Evolutionary conservation across 2,329 filamentous ascomycete genomes (phyloP).

Genomic region (Leptosphaerulina australis): DNA sequence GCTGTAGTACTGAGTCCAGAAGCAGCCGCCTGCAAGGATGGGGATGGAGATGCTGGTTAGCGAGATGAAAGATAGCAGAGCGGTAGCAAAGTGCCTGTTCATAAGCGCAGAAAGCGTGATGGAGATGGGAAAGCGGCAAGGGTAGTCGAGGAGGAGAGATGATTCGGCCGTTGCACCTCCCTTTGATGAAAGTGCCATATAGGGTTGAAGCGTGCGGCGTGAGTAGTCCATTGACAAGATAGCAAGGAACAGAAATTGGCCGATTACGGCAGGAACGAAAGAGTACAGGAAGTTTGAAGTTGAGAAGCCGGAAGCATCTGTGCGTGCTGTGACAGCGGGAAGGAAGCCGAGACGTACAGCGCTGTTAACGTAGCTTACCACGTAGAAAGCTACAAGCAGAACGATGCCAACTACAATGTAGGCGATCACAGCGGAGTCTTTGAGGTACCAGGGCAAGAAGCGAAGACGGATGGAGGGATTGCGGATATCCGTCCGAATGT

Average conservation of each 20-base stretch:
- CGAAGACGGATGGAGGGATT: conserved; percentile 63
- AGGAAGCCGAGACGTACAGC: conserved; percentile 72
- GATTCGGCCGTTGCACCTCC: conserved; percentile 67
- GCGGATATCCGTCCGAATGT: conserved; percentile 59
- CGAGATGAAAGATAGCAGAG: conserved; percentile 64
- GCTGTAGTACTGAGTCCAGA: conserved; percentile 71
- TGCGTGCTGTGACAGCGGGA: conserved; percentile 68
- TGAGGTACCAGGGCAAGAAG: conserved; percentile 79
- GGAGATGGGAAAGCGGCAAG: conserved; percentile 68
- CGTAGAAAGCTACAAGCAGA: conserved; percentile 61
- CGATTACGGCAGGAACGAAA: conserved; percentile 73
- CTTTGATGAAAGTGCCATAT: conserved; percentile 65
- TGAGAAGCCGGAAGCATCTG: conserved; percentile 71
- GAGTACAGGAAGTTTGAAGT: conserved; percentile 86
- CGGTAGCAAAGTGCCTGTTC: conserved; percentile 70
- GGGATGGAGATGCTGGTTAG: conserved; percentile 68
- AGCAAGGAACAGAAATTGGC: conserved; percentile 68
- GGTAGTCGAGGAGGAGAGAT: conserved; percentile 73
- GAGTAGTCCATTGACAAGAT: conserved; percentile 71
- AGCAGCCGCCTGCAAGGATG: conserved; percentile 70
- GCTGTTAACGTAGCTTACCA: conserved; percentile 77
- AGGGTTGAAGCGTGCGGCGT: conserved; percentile 71
- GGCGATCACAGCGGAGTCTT: conserved; percentile 67
- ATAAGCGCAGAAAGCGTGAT: conserved; percentile 62
- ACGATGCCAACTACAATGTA: conserved; percentile 60